Percentiles rank a stretch among this genome's conserved stretches.
Conservation (phyloP, 805 yeast species). For the Tetrapisispora iriomotensis region DNA sequence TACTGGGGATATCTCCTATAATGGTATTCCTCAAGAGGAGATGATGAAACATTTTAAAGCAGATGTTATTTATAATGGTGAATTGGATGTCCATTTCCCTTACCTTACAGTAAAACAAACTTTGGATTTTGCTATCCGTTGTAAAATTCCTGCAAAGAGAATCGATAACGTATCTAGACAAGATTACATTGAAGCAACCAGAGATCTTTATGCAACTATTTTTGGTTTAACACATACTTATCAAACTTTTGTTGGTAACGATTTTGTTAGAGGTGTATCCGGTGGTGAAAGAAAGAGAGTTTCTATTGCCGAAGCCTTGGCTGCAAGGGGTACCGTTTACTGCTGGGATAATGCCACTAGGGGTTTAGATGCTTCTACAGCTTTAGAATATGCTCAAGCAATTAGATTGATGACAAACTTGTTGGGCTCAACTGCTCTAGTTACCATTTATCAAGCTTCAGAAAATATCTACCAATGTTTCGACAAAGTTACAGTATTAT, state of each 20-base stretch:
- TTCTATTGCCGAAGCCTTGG: conserved; percentile 67
- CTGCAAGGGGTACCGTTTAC: conserved; percentile 47
- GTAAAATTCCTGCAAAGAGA: conserved; percentile 53
- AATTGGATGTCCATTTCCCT: conserved; percentile 66
- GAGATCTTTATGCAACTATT: conserved; percentile 31
- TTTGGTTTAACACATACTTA: conserved; percentile 49
- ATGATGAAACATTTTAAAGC: conserved; percentile 50
- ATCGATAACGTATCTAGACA: conserved; percentile 37
- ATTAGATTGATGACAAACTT: conserved; percentile 45
- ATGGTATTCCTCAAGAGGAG: conserved; percentile 49
- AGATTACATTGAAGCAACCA: conserved; percentile 37
- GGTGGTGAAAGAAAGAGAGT: conserved; percentile 87
- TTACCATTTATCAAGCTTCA: conserved; percentile 54
- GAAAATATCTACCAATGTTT: conserved; percentile 45
- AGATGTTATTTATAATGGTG: conserved; percentile 50
- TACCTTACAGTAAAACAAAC: conserved; percentile 69
- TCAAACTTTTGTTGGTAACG: conserved; percentile 47
- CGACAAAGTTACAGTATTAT: conserved; percentile 44
- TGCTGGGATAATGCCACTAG: conserved; percentile 72
- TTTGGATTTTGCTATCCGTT: conserved; percentile 55
- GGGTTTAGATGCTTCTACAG: conserved; percentile 66
- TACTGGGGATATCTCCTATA: conserved; percentile 50
- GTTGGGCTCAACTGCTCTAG: conserved; percentile 42
- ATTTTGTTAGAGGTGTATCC: conserved; percentile 59
- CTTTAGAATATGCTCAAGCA: conserved; percentile 53